A percentile compares a stretch with the other conserved stretches of the same genome.
These are phyloP conservation scores for Wickerhamomyces canadensis DNA, from an alignment of 805 yeast species.

Conservation along the genomic window DNA sequence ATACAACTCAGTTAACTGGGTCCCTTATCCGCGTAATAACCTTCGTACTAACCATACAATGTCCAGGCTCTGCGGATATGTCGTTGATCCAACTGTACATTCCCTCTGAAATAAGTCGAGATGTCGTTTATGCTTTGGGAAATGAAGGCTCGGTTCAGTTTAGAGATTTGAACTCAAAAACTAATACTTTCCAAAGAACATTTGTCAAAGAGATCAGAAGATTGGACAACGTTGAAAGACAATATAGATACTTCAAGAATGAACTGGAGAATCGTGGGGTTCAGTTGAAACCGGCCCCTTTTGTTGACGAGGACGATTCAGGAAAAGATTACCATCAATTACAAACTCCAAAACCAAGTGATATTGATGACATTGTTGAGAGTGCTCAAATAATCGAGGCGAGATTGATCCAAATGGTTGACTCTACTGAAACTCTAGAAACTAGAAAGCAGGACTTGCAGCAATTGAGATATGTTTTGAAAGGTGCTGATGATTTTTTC, in stretches of 20 bases:
- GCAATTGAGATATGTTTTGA: conserved; percentile 52
- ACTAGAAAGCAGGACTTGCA: conserved; percentile 57
- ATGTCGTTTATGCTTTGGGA: conserved; percentile 79
- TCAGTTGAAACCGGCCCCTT: conserved; percentile 27
- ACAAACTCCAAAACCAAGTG: conserved; percentile 27
- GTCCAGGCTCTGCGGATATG: conserved; percentile 89
- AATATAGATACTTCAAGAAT: conserved; percentile 52
- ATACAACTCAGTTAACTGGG: no score
- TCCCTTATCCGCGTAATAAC: no score
- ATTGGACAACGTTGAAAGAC: conserved; percentile 83
- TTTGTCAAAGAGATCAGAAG: conserved; percentile 85
- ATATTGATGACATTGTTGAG: conserved; percentile 59
- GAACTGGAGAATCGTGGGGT: conserved; percentile 44
- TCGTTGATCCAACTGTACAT: conserved; percentile 87
- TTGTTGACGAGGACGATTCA: conserved; percentile 21
- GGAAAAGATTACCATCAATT: conserved; percentile 19
- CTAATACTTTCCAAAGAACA: conserved; percentile 82
- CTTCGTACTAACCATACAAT: conserved; percentile 10
- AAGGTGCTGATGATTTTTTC: conserved; percentile 45
- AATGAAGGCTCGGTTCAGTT: conserved; percentile 83
- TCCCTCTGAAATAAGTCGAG: conserved; percentile 87
- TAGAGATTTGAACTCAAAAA: conserved; percentile 80
- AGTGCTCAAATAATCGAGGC: conserved; percentile 70
- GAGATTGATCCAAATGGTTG: conserved; percentile 66
- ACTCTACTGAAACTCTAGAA: conserved; percentile 58